Evolutionary conservation across 1,139 yeast genomes (phyloP).

Genomic region (Hanseniaspora gamundiae): DNA sequence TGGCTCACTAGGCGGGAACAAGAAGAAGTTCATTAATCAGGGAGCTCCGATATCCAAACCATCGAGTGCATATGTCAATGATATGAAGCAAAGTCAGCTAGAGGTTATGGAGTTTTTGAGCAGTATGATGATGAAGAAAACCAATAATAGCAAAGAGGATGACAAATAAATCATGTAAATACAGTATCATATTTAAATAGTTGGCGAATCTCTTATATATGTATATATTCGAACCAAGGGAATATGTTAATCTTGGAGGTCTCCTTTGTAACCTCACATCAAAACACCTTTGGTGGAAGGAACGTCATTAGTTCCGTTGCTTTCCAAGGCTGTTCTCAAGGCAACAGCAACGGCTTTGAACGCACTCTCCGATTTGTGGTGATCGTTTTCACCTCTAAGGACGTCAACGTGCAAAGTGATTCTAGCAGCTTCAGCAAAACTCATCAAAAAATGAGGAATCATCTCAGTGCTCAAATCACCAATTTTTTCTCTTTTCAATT

Average conservation of each 20-base stretch:
- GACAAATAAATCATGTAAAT: constrained; percentile 3
- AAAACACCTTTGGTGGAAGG: constrained; percentile 96
- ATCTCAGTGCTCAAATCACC: constrained; percentile 90
- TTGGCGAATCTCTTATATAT: no score
- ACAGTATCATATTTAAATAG: no score
- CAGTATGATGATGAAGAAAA: neutral
- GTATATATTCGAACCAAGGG: no score
- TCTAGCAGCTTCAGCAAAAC: constrained; percentile 86
- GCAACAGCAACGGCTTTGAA: constrained; percentile 94
- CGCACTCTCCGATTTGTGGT: constrained; percentile 91
- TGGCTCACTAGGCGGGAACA: neutral
- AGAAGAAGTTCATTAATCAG: neutral
- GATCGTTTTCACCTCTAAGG: constrained; percentile 85
- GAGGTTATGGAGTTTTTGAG: constrained; percentile 1
- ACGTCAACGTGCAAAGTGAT: constrained; percentile 92
- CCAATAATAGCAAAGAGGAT: constrained; percentile 1
- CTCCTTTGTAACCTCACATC: constrained; percentile 13
- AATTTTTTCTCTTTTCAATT: constrained; percentile 80
- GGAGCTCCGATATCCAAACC: constrained; percentile 1
- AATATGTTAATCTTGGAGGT: no score
- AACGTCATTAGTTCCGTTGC: constrained; percentile 78
- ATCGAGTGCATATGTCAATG: neutral
- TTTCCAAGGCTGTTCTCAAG: constrained; percentile 69
- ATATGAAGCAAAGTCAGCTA: neutral
- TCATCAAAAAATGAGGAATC: constrained; percentile 92